Evolutionary conservation across 805 yeast species (phyloP), one percentile per base, ranked within the genome.

Genomic region (Saccharomycopsis javanensis): DNA sequence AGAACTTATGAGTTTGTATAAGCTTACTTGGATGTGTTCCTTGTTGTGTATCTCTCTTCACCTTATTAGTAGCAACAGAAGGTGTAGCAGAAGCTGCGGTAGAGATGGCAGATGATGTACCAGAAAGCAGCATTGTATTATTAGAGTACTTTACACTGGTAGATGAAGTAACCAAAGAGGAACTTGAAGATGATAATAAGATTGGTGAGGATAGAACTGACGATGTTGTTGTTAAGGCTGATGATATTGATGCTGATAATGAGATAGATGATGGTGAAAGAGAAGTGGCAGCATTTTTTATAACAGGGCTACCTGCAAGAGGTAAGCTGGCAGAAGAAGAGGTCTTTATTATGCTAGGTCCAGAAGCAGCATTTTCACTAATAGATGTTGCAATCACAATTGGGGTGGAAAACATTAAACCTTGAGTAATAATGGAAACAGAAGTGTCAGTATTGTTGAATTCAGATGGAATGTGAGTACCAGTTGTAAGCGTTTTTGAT

Each of bases 1-100:
- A 85, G 68, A 86, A 87, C 69, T 85, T 86, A 74, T 87, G 87
- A 25, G 96, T 88, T 64, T 83, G 82, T 60, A 78, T 74, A 13
- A 46, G 57, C 16, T 25, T 1, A 13, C 23, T 8, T 20, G 48
- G 48, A 20, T 42, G 48, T 2, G n/a, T 11, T 8, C 15, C 15
- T 42, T 42, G 27, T 2, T 27, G 18, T 15, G 28, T 20, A 16
- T 42, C 48, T 20, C 48, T 20, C 28, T 42, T 42, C 7, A 20
- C 48, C n/a, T 42, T 42, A 10, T 23, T 4, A 42, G n/a, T n/a
- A 42, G 25, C 28, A 20, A 4, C 11, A 42, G 48, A 16, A 42
- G 13, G 15, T 10, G 48, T 4, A 20, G 48, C 25, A 37, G 25
- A 7, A 37, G 45, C 42, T n/a, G 11, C 8, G 20, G 20, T 7